Evolutionary conservation across 2,329 filamentous ascomycete species (phyloP).

Genomic region (Endocalyx cinctus): DNA sequence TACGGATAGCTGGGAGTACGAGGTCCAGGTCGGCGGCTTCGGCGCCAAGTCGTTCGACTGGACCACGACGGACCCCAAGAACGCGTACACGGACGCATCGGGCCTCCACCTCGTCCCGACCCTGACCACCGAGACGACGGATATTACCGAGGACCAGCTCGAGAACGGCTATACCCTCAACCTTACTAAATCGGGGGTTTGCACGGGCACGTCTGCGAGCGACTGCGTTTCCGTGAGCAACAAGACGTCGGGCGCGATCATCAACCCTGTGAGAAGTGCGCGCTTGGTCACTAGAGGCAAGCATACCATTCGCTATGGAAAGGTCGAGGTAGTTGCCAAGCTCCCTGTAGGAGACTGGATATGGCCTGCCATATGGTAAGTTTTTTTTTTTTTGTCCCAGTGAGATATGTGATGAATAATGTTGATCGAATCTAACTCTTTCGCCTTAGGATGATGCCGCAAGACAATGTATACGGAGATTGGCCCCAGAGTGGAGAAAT

Average conservation of each 20-base stretch:
- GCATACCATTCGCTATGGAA: constrained; percentile 43
- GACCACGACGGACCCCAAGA: constrained; percentile 44
- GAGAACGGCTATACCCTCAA: constrained; percentile 39
- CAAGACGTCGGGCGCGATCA: constrained; percentile 37
- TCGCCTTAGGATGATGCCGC: constrained; percentile 43
- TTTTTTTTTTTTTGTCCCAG: too few relatives aligned
- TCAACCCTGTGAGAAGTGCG: constrained; percentile 45
- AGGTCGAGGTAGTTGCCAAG: constrained; percentile 49
- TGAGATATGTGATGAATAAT: too few relatives aligned
- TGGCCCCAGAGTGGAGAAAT: constrained; percentile 52
- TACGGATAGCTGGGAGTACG: constrained; percentile 42
- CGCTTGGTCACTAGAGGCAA: constrained; percentile 44
- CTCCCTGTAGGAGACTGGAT: constrained; percentile 51
- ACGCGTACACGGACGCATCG: constrained; percentile 41
- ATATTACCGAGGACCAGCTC: constrained; percentile 34
- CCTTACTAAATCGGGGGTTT: constrained; percentile 31
- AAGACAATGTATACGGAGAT: constrained; percentile 39
- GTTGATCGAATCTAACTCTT: neutral
- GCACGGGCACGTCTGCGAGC: constrained; percentile 33
- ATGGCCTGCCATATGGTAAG: constrained; percentile 42
- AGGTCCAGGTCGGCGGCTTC: constrained; percentile 42
- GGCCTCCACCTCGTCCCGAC: constrained; percentile 54
- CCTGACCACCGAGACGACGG: constrained; percentile 37
- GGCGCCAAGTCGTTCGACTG: constrained; percentile 50
- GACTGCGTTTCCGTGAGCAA: constrained; percentile 39